Percentiles rank a stretch among this genome's conserved stretches.
Evolutionary conservation across 768 basidiomycete species (phyloP).

Genomic region (Macrocybe gigantea): DNA sequence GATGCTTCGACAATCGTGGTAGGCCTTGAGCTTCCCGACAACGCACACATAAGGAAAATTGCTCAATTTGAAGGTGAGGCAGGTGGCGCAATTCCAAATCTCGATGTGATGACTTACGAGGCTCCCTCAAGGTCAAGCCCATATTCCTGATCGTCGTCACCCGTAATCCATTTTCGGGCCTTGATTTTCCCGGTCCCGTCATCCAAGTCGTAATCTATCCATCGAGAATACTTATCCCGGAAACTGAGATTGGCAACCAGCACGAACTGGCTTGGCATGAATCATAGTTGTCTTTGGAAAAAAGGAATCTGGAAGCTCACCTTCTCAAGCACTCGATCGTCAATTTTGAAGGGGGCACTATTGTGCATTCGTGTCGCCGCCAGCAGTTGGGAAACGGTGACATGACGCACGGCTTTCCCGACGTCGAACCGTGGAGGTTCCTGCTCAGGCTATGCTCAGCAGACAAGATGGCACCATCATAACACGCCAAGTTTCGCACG

Average conservation of each 20-base stretch:
- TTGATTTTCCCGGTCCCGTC: constrained; percentile 26
- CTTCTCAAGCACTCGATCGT: constrained; percentile 11
- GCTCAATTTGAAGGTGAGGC: constrained; percentile 27
- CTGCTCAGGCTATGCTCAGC: background rate
- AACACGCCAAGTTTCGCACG: too few species aligned
- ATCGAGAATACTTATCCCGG: constrained; percentile 60
- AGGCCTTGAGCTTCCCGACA: constrained; percentile 17
- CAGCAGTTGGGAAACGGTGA: constrained; percentile 22
- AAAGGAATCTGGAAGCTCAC: constrained; percentile 20
- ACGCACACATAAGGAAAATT: constrained; percentile 57
- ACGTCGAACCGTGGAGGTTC: background rate
- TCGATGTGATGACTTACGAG: background rate
- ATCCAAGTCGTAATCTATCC: constrained; percentile 53
- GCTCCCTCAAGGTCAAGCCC: constrained; percentile 8
- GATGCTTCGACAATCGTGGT: constrained; percentile 12
- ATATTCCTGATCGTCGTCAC: constrained; percentile 10
- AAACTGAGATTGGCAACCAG: constrained; percentile 68
- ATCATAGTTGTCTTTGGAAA: constrained; percentile 15
- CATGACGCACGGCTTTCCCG: constrained; percentile 16
- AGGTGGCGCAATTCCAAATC: background rate
- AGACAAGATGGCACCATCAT: too few species aligned
- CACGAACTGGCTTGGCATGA: constrained; percentile 42
- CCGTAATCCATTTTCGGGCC: constrained; percentile 60
- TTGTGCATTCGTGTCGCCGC: constrained; percentile 9
- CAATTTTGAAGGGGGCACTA: constrained; percentile 13